Evolutionary conservation across 108 stramenopile genomes (phyloP).

Genomic region (Parmales sp.): DNA sequence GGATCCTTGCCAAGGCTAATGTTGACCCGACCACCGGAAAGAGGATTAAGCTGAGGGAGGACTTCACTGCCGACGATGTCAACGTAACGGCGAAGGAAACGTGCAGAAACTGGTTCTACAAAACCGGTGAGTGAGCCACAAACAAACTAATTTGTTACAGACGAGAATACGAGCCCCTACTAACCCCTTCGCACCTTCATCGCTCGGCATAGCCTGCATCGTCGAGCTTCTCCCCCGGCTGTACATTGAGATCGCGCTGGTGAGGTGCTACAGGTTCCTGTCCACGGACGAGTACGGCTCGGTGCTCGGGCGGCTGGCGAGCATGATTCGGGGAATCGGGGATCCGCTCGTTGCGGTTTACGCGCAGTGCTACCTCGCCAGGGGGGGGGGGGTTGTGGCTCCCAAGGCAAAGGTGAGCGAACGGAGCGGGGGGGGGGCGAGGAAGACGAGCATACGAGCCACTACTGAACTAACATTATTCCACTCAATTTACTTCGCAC

Average conservation of each 20-base stretch:
- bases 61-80: constrained; percentile 24
- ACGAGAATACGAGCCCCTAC: too few relatives aligned
- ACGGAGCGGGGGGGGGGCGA: too few relatives aligned
- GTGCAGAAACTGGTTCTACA: constrained; percentile 46
- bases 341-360: constrained; percentile 35
- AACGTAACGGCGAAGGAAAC: constrained; percentile 27
- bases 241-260: constrained; percentile 29
- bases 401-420: neutral
- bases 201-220: constrained; percentile 40
- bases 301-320: constrained; percentile 28
- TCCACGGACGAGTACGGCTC: constrained; percentile 20
- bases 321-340: constrained; percentile 31
- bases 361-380: constrained; percentile 34
- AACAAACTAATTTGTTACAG: too few relatives aligned
- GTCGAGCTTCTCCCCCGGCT: constrained; percentile 41
- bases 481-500: too few relatives aligned
- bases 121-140: too few relatives aligned
- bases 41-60: neutral
- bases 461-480: too few relatives aligned
- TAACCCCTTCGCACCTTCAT: too few relatives aligned
- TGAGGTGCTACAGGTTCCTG: constrained; percentile 36
- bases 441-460: too few relatives aligned
- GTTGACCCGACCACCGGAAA: neutral
- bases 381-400: neutral
- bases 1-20: constrained; percentile 24